Evolutionary conservation across 2,329 filamentous ascomycete species (phyloP).

Genomic region (Aurifilum marmelostoma): DNA sequence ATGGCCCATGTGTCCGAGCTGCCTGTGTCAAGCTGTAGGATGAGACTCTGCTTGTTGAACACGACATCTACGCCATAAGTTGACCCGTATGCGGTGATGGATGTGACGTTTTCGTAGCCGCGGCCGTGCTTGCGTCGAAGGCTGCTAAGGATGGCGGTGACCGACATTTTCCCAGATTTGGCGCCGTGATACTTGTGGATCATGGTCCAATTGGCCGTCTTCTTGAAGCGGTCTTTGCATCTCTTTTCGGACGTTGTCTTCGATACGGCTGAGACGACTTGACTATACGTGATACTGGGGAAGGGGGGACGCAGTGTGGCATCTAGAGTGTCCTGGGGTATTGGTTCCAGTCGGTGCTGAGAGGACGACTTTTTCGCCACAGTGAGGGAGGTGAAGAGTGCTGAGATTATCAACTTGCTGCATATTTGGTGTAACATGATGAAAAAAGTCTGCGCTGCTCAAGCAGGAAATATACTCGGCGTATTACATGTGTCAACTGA

Average conservation of each 20-base stretch:
- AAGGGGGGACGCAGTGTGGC: not conserved
- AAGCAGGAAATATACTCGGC: too few relatives aligned
- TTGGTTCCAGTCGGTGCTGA: not conserved
- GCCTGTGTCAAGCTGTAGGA: slow-evolving; percentile 52
- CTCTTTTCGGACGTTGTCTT: not conserved
- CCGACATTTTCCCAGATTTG: slow-evolving; percentile 1
- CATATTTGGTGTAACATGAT: not conserved
- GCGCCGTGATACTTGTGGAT: not conserved
- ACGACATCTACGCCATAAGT: slow-evolving; percentile 45
- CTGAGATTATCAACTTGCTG: not conserved
- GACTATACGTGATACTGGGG: slow-evolving; percentile 3
- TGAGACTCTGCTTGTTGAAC: slow-evolving; percentile 8
- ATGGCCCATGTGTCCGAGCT: slow-evolving; percentile 57
- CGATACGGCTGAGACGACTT: not conserved
- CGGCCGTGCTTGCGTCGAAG: slow-evolving; percentile 35
- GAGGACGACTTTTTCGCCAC: not conserved
- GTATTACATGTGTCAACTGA: not conserved
- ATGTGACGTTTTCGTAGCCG: slow-evolving; percentile 40
- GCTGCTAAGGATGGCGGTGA: not conserved
- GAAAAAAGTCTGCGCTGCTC: not conserved
- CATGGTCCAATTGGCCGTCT: slow-evolving; percentile 7
- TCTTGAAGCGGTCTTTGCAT: slow-evolving; percentile 12
- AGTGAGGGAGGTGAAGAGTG: not conserved
- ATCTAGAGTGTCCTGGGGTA: not conserved
- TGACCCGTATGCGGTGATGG: slow-evolving; percentile 37